Base-by-base conservation (phyloP, 73 alveolate species). In the Paramecium primaurelia region DNA sequence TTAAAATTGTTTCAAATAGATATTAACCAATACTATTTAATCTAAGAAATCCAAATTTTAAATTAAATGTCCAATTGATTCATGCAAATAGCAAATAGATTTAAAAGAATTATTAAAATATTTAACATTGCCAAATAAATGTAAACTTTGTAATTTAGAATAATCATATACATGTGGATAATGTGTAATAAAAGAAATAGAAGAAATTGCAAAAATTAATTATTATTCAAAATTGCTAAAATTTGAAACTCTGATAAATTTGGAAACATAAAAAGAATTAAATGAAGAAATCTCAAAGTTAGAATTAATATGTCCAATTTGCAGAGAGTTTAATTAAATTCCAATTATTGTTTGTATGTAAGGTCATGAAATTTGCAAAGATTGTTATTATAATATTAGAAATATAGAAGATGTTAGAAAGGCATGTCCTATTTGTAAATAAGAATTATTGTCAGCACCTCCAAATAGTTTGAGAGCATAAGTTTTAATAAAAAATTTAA, bases 311-410 rank as follows among this genome's bases (percentile, higher is more conserved):
- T 80, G 91, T 80, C 71, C 91, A 25, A 40, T 80, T 80, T 80
- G 91, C 14, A 80, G 75, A 47, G 91, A 80, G 28, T 80, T 80
- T 26, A 80, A 80, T 80, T 36, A 80, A 80, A 47, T 45, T 44
- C 91, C 91, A 45, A 47, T 80, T 12, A 80, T 80, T 16, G 58
- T 80, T 44, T 80, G 91, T 9, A 16, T 44, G 7, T 11, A 42
- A 45, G 91, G 91, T 26, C 91, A 80, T 80, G 91, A 80, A 80
- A 80, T 80, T 80, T 80, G 91, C 58, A 80, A 42, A 80, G 77
- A 80, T 25, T 80, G 91, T 64, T 80, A 45, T 80, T 80, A 42
- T 44, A 80, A 80, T 44, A 80, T 80, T 22, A 40, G 58, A 45
- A 49, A 49, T 44, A 28, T 80, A 8, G 51, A 42, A 38, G 91